phyloP scores from a whole-genome alignment of 345 rosid genomes.

The Turritis glabra region DNA sequence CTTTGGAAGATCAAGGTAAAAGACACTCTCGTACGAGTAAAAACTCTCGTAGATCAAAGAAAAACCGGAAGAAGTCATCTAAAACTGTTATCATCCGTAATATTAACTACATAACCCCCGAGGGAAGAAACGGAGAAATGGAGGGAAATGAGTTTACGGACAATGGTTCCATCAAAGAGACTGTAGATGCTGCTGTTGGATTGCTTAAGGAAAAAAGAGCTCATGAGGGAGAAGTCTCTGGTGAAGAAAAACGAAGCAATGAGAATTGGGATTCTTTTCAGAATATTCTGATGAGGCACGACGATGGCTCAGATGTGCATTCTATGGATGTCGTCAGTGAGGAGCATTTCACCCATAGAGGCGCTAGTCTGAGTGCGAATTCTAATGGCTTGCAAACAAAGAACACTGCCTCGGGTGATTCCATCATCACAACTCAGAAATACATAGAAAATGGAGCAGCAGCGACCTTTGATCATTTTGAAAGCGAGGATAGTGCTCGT shows the following conservation, averaged over 20 bases:
- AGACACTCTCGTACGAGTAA: conserved; percentile 47
- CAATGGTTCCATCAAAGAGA: conserved; percentile 51
- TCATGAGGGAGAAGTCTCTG: conserved; percentile 33
- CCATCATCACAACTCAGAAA: conserved; percentile 45
- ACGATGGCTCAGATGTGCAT: conserved; percentile 37
- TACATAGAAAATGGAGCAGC: conserved; percentile 41
- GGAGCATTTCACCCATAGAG: conserved; percentile 37
- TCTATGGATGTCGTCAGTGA: conserved; percentile 35
- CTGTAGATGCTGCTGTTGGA: conserved; percentile 61
- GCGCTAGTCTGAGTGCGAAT: conserved; percentile 37
- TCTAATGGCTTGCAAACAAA: conserved; percentile 41
- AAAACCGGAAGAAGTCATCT: conserved; percentile 61
- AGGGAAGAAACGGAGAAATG: conserved; percentile 62
- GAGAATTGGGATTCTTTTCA: conserved; percentile 76
- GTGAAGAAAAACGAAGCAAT: conserved; percentile 44
- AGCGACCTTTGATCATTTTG: conserved; percentile 44
- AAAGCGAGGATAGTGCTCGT: conserved; percentile 45
- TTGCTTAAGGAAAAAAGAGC: conserved; percentile 44
- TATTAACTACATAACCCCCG: conserved; percentile 83
- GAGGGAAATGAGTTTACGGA: conserved; percentile 56
- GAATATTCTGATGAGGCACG: conserved; percentile 61
- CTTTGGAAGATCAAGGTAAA: conserved; percentile 43
- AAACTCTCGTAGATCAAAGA: conserved; percentile 37
- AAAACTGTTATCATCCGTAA: conserved; percentile 80
- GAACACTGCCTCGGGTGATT: conserved; percentile 43